Base-by-base conservation (phyloP, 345 rosid species). In the Eucalyptus pauciflora region DNA sequence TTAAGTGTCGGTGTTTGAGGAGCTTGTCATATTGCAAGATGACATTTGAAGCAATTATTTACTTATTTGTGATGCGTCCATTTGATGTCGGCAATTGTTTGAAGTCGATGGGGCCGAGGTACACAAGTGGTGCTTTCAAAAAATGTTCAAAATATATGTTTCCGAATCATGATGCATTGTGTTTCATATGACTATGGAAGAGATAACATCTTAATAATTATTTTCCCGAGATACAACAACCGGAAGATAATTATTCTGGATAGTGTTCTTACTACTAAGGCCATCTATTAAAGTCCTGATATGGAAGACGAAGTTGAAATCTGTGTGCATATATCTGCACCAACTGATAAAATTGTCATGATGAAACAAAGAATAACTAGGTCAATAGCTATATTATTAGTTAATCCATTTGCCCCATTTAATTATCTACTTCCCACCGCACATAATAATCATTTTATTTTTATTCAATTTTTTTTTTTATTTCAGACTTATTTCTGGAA, bases 21-120 rank as follows among this genome's bases (percentile, higher is more conserved):
- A 43, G 45, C 45, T 43, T 43, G 45, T 43, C 45, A 43, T 43
- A 43, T 43, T 43, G 45, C 45, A 43, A 43, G 45, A 43, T 43
- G 45, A 7, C 45, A 43, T 43, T 43, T 20, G 24, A 54, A 54
- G 58, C 24, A 18, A 54, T 54, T 18, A 7, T 54, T 20, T 54
- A 16, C 24, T 18, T 54, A 8, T 54, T 54, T 18, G 58, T 54
- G 8, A 54, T 54, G 58, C 25, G 20, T 54, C 10, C 24, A 18
- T 93, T 88, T 79, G 94, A 93, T 20, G 92, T 93, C 4, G 94
- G 94, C 7, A 93, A 93, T 80, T 79, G 91, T 45, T 92, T n/a
- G 93, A 92, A 86, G 83, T 92, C 2, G 93, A 93, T 64, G 92
- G 91, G 29, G 87, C 85, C 14, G 86, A 91, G 94, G 93, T 92